A percentile compares a stretch with the other conserved stretches of the same genome.
Conservation (phyloP, 108 stramenopile species). For the Skeletonema menzelii region DNA sequence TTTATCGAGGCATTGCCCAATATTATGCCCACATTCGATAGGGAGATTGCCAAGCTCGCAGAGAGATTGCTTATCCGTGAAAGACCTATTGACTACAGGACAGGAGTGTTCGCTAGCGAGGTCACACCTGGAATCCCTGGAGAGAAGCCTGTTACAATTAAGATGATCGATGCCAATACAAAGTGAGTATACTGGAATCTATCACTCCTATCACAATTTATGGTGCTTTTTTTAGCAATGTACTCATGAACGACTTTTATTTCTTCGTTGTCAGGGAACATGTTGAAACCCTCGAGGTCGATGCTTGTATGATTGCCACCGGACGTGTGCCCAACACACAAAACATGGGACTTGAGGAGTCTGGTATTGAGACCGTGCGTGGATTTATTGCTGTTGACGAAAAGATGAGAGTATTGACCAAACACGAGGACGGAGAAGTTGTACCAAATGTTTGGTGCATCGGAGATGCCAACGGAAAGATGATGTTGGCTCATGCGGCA, state of each 20-base stretch:
- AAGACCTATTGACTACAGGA: conserved; percentile 92
- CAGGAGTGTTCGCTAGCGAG: conserved; percentile 92
- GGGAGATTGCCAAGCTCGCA: conserved; percentile 96
- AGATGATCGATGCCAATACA: conserved; percentile 98
- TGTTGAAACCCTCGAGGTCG: conserved; percentile 96
- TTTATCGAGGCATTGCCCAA: conserved; percentile 95
- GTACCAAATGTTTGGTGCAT: conserved; percentile 96
- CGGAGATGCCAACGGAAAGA: conserved; percentile 99
- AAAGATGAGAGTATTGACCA: conserved; percentile 95
- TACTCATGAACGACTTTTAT: neutral
- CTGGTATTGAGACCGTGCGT: conserved; percentile 90
- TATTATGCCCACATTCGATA: conserved; percentile 97
- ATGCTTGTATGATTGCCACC: conserved; percentile 98
- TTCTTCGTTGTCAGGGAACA: conserved; percentile 66
- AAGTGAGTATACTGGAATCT: conserved; percentile 64
- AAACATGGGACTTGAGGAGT: conserved; percentile 89
- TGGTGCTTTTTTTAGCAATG: neutral
- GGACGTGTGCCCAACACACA: conserved; percentile 97
- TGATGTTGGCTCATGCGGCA: conserved; percentile 99
- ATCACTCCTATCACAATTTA: conserved; percentile 1
- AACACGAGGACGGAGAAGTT: conserved; percentile 76
- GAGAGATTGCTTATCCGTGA: conserved; percentile 94
- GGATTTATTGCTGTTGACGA: conserved; percentile 96
- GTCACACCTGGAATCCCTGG: conserved; percentile 96
- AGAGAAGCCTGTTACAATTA: conserved; percentile 96